Base-by-base conservation (phyloP, 2,329 filamentous ascomycete genomes). In the Myotisia sp. region DNA sequence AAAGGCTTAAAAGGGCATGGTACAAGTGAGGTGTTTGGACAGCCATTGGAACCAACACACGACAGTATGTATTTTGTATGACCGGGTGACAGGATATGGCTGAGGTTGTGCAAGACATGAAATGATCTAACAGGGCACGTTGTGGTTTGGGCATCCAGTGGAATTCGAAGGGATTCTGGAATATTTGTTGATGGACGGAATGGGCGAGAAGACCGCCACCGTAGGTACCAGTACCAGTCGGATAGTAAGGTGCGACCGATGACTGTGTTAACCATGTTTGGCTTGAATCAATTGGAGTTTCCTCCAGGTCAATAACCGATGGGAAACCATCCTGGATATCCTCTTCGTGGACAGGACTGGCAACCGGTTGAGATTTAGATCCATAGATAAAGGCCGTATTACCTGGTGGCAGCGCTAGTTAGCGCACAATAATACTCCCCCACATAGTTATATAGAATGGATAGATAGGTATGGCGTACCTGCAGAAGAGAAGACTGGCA, bases 91-190 rank as follows among this genome's bases (percentile, higher is more conserved):
- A 47, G 6, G 45, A 47, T n/a, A 47, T 39, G n/a, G 45, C 40
- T 17, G 42, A 26, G 46, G 56, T 59, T 42, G 44, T 56, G 33
- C 50, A 55, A 24, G 51, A 51, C 30, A 40, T 53, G 31, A 58
- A 58, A 39, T 59, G 52, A 28, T 49, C 39, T 6, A 47, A 37
- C 2, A 47, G 40, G 6, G 34, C 34, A 5, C 36, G 36, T 19
- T 44, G 33, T 2, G 30, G 27, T 6, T 24, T 22, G 5, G 29
- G 31, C 12, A 42, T 21, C 34, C 40, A 37, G n/a, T 19, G 8
- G 7, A 42, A 29, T 16, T 16, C 20, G 14, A 29, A 23, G 12
- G 37, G 36, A 19, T 30, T 33, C 10, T 12, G 24, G n/a, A 34
- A 19, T 14, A 38, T 13, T 21, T 24, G 30, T 22, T 33, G 23